phyloP scores from a whole-genome alignment of 176 grass and related monocot species.

The Hyparrhenia diplandra region DNA sequence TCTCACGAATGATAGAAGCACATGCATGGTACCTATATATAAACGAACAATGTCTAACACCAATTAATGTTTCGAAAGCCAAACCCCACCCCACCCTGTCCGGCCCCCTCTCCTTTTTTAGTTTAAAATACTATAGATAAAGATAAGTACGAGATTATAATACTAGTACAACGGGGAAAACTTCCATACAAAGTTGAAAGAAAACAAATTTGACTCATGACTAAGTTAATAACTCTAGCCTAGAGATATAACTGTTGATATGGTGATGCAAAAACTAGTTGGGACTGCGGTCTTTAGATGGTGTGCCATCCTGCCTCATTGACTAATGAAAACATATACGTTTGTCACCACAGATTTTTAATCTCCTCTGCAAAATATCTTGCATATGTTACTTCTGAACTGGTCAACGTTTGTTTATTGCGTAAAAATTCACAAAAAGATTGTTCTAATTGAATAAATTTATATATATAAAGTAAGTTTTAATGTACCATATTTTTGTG shows the following conservation, averaged over 20 bases:
- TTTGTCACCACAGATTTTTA: neutral
- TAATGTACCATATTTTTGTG: too few relatives aligned
- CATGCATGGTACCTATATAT: constrained; percentile 2
- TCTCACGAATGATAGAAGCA: neutral
- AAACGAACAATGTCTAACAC: neutral
- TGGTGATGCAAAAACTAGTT: neutral
- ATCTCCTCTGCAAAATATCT: neutral
- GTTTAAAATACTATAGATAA: neutral
- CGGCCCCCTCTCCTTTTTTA: neutral
- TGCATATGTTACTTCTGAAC: neutral
- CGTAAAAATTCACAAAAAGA: neutral
- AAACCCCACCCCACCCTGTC: too few relatives aligned
- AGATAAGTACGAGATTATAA: neutral
- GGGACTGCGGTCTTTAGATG: neutral
- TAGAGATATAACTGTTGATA: neutral
- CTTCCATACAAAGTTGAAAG: neutral
- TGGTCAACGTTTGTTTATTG: neutral
- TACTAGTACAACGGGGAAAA: neutral
- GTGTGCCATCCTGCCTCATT: neutral
- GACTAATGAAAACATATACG: neutral
- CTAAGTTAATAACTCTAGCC: neutral
- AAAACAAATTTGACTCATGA: neutral
- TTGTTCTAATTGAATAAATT: neutral
- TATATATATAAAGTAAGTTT: neutral
- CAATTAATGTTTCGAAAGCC: neutral